Evolutionary conservation across 176 grass and related monocot species (phyloP), one percentile per base, ranked within the genome.

Genomic region (Cenchrus purpureus): DNA sequence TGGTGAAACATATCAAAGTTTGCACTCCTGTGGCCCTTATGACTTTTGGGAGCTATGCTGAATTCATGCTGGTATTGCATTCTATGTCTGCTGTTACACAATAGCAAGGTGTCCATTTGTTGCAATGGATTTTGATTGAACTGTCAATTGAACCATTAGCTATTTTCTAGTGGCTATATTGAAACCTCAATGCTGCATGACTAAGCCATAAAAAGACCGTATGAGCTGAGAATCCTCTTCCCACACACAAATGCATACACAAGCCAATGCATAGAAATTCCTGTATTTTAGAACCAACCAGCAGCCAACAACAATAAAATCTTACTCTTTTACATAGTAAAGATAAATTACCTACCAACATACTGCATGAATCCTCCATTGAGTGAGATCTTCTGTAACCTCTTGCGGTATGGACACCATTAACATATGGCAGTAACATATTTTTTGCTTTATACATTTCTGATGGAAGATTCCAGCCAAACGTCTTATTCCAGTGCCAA

Each of bases 11-110:
- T 86, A 81, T 97, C 65, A 93, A 90, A 91, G 91, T 95, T 67
- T 92, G 95, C 34, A 91, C 89, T 67, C 92, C 95, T 68, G 95
- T 93, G 53, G 95, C 95, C 56, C 84, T 95, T 88, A 91, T 97
- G 95, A 91, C 91, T 88, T 97, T 91, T 91, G 95, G 95, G 73
- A 86, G 89, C 65, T 97, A 97, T 93, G 79, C 95, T 82, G 88
- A 97, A 83, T 97, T 93, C 68, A 60, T 61, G 19, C 45, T 91
- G 95, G 95, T 97, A 89, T 56, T 68, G 49, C 42, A 34, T 66
- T 76, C 57, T 81, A 46, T 73, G 6, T 85, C 56, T 86, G 68
- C 46, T 65, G 54, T 86, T 78, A 77, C 67, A 70, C 52, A 70
- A 79, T 73, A 73, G 71, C 71, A 17, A 6, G 46, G 70, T 29